These are phyloP conservation scores for Calocera cornea DNA, from an alignment of 768 basidiomycete genomes.

Conservation along the genomic window DNA sequence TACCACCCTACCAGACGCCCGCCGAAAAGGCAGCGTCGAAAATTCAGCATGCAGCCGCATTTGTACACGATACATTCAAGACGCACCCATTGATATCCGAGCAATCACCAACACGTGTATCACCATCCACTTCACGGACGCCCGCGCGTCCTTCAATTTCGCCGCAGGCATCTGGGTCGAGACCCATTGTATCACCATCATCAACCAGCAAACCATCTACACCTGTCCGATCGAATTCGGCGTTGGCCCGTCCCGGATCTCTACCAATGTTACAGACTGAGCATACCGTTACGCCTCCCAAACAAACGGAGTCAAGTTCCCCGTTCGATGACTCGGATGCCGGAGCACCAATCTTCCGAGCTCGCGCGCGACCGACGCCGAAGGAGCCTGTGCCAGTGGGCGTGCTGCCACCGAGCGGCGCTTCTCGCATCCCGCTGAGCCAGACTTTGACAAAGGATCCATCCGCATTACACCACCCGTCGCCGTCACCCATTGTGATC, in stretches of 20 bases:
- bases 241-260: not conserved
- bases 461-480: not conserved
- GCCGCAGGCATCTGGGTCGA: not conserved
- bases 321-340: not conserved
- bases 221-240: not conserved
- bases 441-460: not conserved
- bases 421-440: not conserved
- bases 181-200: not conserved
- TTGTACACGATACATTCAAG: not conserved
- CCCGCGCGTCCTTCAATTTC: not conserved
- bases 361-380: not conserved
- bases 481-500: not conserved
- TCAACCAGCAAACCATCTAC: not conserved
- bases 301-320: not conserved
- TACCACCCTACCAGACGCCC: not conserved
- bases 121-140: not conserved
- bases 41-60: not conserved
- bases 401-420: not conserved
- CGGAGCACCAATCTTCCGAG: not conserved
- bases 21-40: not conserved
- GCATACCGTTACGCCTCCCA: not conserved
- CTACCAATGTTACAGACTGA: not conserved
- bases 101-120: not conserved
- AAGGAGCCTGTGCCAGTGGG: not conserved
- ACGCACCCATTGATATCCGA: constrained; percentile 1